These are phyloP conservation scores for Fonsecaea erecta DNA, from an alignment of 2,329 filamentous ascomycete genomes.

Conservation along the genomic window DNA sequence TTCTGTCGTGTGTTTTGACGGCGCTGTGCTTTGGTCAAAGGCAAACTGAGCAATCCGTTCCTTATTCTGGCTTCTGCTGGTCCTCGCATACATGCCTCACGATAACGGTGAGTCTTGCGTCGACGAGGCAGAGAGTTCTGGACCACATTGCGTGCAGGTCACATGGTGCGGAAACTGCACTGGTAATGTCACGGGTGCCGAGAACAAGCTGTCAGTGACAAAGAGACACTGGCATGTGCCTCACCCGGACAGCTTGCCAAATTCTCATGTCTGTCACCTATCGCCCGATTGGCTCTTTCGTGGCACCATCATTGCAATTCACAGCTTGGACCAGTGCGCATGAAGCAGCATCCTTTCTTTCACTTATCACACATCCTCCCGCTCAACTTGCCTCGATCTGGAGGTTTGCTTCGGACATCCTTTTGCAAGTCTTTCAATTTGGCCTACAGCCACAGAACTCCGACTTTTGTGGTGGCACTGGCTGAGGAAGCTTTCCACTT, in stretches of 20 bases:
- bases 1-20: background rate
- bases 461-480: background rate
- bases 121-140: background rate
- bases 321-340: background rate
- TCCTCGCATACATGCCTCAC: background rate
- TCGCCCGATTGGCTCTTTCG: background rate
- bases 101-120: background rate
- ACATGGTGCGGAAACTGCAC: background rate
- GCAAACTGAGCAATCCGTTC: background rate
- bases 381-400: conserved; percentile 1
- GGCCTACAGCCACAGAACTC: background rate
- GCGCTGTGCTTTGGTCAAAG: background rate
- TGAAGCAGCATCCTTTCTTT: background rate
- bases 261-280: background rate
- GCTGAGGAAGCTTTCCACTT: background rate
- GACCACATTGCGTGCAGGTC: background rate
- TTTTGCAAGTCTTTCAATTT: background rate
- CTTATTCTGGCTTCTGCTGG: background rate
- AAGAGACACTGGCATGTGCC: background rate
- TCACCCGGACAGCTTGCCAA: background rate
- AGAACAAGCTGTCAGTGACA: background rate
- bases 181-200: background rate
- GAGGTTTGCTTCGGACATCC: background rate
- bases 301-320: background rate
- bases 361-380: background rate